Evolutionary conservation across 306 rosid genomes (phyloP).

Genomic region (Cicer pinnatifidum): DNA sequence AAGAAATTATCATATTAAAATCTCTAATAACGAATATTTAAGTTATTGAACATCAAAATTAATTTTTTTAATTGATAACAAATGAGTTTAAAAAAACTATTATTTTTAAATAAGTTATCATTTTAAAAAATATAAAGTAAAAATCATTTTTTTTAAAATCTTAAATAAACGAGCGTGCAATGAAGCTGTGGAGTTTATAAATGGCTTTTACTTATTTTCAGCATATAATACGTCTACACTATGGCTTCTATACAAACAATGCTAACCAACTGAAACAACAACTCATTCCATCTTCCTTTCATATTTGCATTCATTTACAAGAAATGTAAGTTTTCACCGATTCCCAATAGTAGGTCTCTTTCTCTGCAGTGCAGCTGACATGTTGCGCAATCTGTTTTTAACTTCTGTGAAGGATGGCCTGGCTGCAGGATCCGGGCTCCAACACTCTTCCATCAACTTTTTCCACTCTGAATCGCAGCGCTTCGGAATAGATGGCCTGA

Average conservation of each 20-base stretch:
- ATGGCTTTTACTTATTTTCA: constrained; percentile 38
- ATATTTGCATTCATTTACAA: constrained; percentile 46
- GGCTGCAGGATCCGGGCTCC: constrained; percentile 78
- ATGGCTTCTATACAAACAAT: constrained; percentile 47
- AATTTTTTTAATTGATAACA: no score
- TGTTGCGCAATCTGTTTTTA: constrained; percentile 66
- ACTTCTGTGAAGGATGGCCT: constrained; percentile 85
- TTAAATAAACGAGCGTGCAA: no score
- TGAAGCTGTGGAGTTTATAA: not conserved
- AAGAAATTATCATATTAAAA: no score
- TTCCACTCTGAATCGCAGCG: constrained; percentile 87
- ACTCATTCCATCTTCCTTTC: not conserved
- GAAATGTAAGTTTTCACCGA: constrained; percentile 46
- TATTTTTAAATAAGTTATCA: no score
- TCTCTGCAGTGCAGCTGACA: constrained; percentile 66
- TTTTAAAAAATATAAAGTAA: no score
- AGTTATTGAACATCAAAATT: no score
- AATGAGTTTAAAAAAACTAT: no score
- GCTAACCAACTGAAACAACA: constrained; percentile 24
- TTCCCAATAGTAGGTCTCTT: constrained; percentile 50
- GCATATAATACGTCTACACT: constrained; percentile 36
- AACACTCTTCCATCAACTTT: constrained; percentile 85
- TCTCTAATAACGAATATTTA: no score
- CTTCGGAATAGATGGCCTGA: constrained; percentile 87
- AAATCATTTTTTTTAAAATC: no score